These are phyloP conservation scores for Xylogone sp. DNA, from an alignment of 2,329 filamentous ascomycete genomes.

Conservation along the genomic window DNA sequence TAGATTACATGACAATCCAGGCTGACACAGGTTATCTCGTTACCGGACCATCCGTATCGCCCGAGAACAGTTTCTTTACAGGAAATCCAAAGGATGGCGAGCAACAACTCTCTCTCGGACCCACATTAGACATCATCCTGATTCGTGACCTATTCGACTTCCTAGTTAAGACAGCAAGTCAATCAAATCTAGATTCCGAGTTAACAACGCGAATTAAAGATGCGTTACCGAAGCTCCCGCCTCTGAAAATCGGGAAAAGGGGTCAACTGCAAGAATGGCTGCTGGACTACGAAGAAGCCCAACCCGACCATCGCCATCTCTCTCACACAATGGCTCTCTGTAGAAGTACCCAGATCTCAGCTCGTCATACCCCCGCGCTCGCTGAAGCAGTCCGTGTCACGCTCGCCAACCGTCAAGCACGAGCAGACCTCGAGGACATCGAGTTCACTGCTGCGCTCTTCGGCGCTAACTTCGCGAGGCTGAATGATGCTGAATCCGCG, in stretches of 20 bases:
- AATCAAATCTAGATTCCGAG: slow-evolving; percentile 14
- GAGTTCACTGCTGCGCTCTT: slow-evolving; percentile 3
- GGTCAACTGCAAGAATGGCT: slow-evolving; percentile 22
- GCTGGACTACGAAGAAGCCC: slow-evolving; percentile 3
- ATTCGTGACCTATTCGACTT: slow-evolving; percentile 34
- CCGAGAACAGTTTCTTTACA: slow-evolving; percentile 27
- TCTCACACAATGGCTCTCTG: slow-evolving; percentile 5
- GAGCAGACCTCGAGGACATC: slow-evolving; percentile 3
- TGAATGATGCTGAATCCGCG: slow-evolving; percentile 1
- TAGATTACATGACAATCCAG: slow-evolving; percentile 32
- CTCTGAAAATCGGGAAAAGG: slow-evolving; percentile 38
- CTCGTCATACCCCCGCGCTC: slow-evolving; percentile 1
- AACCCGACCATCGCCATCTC: slow-evolving; percentile 4
- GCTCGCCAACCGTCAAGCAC: slow-evolving; percentile 2
- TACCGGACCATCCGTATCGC: slow-evolving; percentile 30
- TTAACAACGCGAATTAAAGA: slow-evolving; percentile 16
- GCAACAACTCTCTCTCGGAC: slow-evolving; percentile 36
- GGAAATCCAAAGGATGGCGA: slow-evolving; percentile 13
- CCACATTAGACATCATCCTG: slow-evolving; percentile 44
- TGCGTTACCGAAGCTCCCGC: slow-evolving; percentile 15
- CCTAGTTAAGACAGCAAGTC: slow-evolving; percentile 15
- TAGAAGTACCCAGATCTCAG: slow-evolving; percentile 1
- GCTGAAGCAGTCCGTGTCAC: background rate
- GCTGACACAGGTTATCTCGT: slow-evolving; percentile 26
- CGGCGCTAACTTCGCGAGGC: background rate